Conservation (phyloP, 225 moss, liverwort and hornwort genomes). For the Anthoceros angustus region DNA sequence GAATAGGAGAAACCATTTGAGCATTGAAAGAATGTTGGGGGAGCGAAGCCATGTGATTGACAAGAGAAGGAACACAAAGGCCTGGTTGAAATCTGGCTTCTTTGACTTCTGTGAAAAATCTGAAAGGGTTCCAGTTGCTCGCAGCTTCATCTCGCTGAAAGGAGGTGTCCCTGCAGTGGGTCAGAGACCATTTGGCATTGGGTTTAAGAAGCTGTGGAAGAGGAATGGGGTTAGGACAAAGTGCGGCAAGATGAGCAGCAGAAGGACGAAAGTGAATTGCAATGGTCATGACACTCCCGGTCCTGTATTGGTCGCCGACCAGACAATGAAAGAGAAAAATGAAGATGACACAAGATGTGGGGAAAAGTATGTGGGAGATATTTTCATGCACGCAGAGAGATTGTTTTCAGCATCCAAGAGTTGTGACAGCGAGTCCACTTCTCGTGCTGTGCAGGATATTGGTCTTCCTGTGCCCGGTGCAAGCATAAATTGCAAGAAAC, state of each 20-base stretch:
- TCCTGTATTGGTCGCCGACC: no score
- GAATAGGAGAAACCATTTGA: not conserved
- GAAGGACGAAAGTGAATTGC: not conserved
- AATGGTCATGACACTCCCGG: not conserved
- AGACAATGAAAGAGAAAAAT: not conserved
- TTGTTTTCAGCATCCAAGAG: not conserved
- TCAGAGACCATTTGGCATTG: not conserved
- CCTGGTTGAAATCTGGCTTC: constrained; percentile 2
- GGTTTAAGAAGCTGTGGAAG: not conserved
- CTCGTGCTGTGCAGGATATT: not conserved
- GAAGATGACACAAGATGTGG: not conserved
- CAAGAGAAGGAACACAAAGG: not conserved
- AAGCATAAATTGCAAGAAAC: not conserved
- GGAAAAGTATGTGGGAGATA: not conserved
- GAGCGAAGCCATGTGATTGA: not conserved
- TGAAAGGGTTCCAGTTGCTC: not conserved
- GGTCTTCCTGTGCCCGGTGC: not conserved
- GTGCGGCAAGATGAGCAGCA: not conserved
- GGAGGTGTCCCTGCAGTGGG: not conserved
- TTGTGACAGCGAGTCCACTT: not conserved
- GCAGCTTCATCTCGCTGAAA: not conserved
- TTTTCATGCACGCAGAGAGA: not conserved
- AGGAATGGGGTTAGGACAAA: not conserved
- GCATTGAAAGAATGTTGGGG: not conserved
- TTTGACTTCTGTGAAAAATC: not conserved